Evolutionary conservation across 83 land plant genomes (phyloP).

Genomic region (Picea engelmannii): DNA sequence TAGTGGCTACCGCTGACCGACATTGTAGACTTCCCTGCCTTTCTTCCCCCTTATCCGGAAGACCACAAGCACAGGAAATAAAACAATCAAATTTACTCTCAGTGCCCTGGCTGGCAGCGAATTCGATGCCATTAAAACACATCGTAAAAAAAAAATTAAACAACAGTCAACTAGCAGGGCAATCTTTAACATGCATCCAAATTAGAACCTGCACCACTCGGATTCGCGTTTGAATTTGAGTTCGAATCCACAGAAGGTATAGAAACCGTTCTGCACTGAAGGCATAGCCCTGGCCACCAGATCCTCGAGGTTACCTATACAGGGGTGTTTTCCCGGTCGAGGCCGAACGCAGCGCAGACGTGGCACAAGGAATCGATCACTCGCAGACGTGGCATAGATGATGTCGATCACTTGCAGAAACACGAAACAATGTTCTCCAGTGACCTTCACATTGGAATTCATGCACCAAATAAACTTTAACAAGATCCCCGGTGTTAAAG

Average conservation of each 20-base stretch:
- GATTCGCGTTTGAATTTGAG: slow-evolving; percentile 12
- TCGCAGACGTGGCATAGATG: no score
- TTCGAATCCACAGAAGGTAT: slow-evolving; percentile 26
- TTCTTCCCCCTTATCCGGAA: no score
- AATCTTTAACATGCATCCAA: neutral
- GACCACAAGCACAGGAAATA: no score
- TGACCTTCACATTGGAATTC: slow-evolving; percentile 51
- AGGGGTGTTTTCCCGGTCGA: slow-evolving; percentile 50
- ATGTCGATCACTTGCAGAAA: slow-evolving; percentile 75
- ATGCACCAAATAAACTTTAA: slow-evolving; percentile 74
- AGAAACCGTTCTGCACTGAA: slow-evolving; percentile 19
- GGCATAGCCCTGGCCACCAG: slow-evolving; percentile 24
- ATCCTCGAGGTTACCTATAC: slow-evolving; percentile 50
- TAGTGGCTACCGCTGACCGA: no score
- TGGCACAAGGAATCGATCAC: slow-evolving; percentile 41
- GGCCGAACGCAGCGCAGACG: slow-evolving; percentile 54
- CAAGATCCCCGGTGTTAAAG: slow-evolving; percentile 74
- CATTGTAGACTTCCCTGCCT: no score
- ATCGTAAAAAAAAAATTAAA: no score
- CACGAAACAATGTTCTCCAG: slow-evolving; percentile 66
- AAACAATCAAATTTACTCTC: no score
- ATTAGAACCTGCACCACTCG: slow-evolving; percentile 22
- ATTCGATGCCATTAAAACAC: no score
- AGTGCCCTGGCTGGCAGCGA: no score
- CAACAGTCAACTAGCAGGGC: no score